Conservation (phyloP, 331 rosid genomes). For the Malus hybrid region DNA sequence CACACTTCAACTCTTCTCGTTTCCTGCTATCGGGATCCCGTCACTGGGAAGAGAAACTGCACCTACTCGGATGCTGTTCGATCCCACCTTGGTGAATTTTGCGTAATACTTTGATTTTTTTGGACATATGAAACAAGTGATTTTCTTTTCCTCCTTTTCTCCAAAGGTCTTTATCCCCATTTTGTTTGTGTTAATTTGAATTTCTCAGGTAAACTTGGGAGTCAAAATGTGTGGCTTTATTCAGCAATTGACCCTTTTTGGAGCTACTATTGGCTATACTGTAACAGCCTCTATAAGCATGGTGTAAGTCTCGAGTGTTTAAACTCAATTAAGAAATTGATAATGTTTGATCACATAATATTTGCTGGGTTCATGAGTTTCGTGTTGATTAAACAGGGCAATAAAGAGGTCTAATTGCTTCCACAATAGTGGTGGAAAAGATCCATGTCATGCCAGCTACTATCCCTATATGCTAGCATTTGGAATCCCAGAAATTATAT, state of each 20-base stretch:
- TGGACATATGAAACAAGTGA: background rate
- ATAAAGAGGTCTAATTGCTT: constrained; percentile 49
- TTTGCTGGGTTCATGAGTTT: background rate
- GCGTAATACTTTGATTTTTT: background rate
- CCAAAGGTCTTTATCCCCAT: background rate
- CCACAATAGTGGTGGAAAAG: constrained; percentile 43
- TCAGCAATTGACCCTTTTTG: constrained; percentile 46
- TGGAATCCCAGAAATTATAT: constrained; percentile 40
- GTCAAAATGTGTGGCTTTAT: constrained; percentile 52
- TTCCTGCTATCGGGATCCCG: constrained; percentile 56
- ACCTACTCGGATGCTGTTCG: constrained; percentile 63
- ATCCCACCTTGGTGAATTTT: constrained; percentile 40
- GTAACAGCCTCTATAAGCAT: constrained; percentile 58
- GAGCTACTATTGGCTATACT: constrained; percentile 52
- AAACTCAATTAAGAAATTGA: background rate
- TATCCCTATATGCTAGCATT: constrained; percentile 48
- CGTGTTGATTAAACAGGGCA: constrained; percentile 39
- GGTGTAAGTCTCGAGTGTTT: constrained; percentile 32
- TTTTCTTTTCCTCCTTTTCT: background rate
- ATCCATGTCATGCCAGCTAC: constrained; percentile 30
- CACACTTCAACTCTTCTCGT: constrained; percentile 59
- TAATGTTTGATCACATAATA: background rate
- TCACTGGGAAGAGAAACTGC: constrained; percentile 53
- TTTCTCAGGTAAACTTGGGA: constrained; percentile 34
- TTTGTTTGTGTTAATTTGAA: background rate